These are phyloP conservation scores for Erigeron canadensis DNA, from an alignment of 129 eudicot species.

Conservation along the genomic window DNA sequence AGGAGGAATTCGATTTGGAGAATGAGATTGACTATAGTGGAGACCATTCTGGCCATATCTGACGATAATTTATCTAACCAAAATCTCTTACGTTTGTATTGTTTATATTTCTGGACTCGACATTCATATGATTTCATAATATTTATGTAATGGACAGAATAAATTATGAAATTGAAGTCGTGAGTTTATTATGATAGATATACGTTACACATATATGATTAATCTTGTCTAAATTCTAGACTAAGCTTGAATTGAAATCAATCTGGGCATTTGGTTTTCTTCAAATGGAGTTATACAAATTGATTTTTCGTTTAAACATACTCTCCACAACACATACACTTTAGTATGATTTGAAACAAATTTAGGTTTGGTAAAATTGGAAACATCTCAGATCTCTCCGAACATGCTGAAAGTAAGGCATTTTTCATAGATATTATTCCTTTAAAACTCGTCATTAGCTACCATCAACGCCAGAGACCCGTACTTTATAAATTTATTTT, in stretches of 20 bases:
- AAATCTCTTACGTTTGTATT: constrained; percentile 26
- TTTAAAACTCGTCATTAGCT: too few relatives aligned
- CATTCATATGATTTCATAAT: constrained; percentile 12
- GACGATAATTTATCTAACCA: constrained; percentile 5
- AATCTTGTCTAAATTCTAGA: background rate
- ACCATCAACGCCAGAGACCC: too few relatives aligned
- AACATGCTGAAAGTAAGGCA: too few relatives aligned
- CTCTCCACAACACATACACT: too few relatives aligned
- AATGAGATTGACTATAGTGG: constrained; percentile 65
- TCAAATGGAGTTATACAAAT: too few relatives aligned
- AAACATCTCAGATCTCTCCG: too few relatives aligned
- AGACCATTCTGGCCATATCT: constrained; percentile 33
- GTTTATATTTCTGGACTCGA: constrained; percentile 12
- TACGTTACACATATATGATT: background rate
- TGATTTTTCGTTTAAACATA: too few relatives aligned
- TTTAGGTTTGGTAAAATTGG: too few relatives aligned
- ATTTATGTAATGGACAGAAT: constrained; percentile 12
- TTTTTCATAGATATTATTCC: too few relatives aligned
- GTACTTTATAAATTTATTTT: too few relatives aligned
- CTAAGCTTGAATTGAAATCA: background rate
- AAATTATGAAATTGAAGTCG: constrained; percentile 18
- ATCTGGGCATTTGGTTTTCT: background rate
- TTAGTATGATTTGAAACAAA: too few relatives aligned
- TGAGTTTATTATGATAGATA: background rate
- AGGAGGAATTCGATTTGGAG: constrained; percentile 49